phyloP scores from a whole-genome alignment of 805 yeast genomes.

The Zygoascus bituminiphila region DNA sequence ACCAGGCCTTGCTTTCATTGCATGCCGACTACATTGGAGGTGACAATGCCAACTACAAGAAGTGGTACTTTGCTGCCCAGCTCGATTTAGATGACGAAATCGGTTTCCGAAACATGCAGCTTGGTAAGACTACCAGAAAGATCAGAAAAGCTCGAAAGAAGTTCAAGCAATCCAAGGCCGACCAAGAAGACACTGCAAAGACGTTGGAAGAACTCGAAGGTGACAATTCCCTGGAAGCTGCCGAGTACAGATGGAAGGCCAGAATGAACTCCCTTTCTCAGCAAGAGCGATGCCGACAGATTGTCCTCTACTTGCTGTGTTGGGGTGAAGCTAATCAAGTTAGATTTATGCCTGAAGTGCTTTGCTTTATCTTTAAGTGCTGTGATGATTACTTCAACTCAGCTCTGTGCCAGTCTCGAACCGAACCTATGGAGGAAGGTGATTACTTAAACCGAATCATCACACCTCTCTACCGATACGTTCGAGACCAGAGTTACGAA shows the following conservation, averaged over 20 bases:
- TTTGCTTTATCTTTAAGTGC: conserved; percentile 92
- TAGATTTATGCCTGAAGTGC: conserved; percentile 82
- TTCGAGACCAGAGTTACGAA: conserved; percentile 62
- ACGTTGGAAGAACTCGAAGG: conserved; percentile 61
- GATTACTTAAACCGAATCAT: conserved; percentile 87
- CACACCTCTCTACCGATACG: conserved; percentile 72
- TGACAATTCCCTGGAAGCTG: conserved; percentile 51
- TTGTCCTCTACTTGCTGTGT: conserved; percentile 52
- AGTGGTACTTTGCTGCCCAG: conserved; percentile 89
- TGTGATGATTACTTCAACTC: conserved; percentile 84
- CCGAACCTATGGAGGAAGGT: conserved; percentile 40
- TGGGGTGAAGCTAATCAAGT: conserved; percentile 85
- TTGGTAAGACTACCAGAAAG: conserved; percentile 39
- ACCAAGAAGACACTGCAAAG: conserved; percentile 45
- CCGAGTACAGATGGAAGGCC: conserved; percentile 73
- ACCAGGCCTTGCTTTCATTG: conserved; percentile 60
- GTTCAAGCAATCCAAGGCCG: conserved; percentile 31
- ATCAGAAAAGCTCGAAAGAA: conserved; percentile 42
- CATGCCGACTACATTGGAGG: conserved; percentile 95
- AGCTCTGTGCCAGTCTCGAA: conserved; percentile 78
- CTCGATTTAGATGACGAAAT: conserved; percentile 64
- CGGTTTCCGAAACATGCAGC: conserved; percentile 49
- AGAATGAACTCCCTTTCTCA: conserved; percentile 49
- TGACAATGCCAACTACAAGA: conserved; percentile 72
- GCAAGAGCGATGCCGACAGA: conserved; percentile 53